These are phyloP conservation scores for Hypoxylon sp. DNA, from an alignment of 2,329 filamentous ascomycete genomes.

Conservation along the genomic window DNA sequence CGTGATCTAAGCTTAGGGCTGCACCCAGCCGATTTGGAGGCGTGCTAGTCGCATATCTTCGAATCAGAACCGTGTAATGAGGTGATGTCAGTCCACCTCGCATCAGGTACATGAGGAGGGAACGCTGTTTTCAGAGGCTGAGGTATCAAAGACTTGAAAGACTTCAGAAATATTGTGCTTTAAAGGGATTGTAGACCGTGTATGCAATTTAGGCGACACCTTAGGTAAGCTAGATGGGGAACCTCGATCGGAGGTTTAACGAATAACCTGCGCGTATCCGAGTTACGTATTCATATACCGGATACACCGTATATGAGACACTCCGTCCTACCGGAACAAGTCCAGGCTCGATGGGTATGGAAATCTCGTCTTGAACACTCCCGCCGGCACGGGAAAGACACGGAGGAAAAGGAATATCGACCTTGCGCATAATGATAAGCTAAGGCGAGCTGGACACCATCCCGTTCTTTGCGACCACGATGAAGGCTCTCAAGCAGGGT, in stretches of 20 bases:
- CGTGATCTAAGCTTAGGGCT: slow-evolving; percentile 66
- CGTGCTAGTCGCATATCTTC: slow-evolving; percentile 49
- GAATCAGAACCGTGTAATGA: slow-evolving; percentile 37
- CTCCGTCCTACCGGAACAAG: not conserved
- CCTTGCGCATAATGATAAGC: slow-evolving; percentile 13
- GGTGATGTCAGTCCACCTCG: slow-evolving; percentile 24
- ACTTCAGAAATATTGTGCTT: not conserved
- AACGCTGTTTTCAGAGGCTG: slow-evolving; percentile 1
- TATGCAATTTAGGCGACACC: not conserved
- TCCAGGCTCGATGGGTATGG: not conserved
- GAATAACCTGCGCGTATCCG: not conserved
- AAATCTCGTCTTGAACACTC: not conserved
- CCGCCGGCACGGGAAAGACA: not conserved
- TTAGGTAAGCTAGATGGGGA: not conserved
- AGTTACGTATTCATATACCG: not conserved
- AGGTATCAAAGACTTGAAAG: slow-evolving; percentile 27
- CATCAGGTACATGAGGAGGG: slow-evolving; percentile 36
- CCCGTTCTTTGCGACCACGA: slow-evolving; percentile 8
- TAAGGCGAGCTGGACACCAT: not conserved
- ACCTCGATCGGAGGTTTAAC: not conserved
- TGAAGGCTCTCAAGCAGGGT: slow-evolving; percentile 32
- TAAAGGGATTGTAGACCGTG: not conserved
- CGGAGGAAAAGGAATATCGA: no score
- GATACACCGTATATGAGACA: not conserved
- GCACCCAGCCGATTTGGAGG: slow-evolving; percentile 51